Evolutionary conservation across 1,284 basidiomycete genomes (phyloP).

Genomic region (Fomes fomentarius): DNA sequence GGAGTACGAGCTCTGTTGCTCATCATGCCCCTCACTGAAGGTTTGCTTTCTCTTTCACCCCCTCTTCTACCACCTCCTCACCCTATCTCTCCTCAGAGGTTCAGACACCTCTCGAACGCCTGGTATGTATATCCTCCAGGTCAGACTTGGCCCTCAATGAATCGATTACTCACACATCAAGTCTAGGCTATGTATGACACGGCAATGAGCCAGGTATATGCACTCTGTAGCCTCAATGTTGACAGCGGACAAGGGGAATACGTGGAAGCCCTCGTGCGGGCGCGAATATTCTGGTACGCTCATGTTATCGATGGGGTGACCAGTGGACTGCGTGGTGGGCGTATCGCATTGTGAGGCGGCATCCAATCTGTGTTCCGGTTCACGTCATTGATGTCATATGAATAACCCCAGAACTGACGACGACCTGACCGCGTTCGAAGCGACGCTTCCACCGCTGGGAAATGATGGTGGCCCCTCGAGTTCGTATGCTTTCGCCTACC

Average conservation of each 20-base stretch:
- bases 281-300: constrained; percentile 86
- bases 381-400: constrained; percentile 15
- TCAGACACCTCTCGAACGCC: constrained; percentile 52
- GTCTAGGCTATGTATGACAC: constrained; percentile 65
- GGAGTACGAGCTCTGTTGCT: constrained; percentile 80
- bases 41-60: constrained; percentile 42
- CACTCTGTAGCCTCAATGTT: constrained; percentile 63
- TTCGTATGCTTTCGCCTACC: constrained; percentile 41
- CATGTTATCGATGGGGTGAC: constrained; percentile 82
- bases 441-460: constrained; percentile 53
- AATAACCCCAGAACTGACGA: constrained; percentile 63
- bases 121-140: constrained; percentile 39
- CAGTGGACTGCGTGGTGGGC: constrained; percentile 78
- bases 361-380: constrained; percentile 6
- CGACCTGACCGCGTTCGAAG: constrained; percentile 71
- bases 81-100: constrained; percentile 39
- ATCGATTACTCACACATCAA: constrained; percentile 10
- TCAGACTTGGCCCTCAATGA: neutral
- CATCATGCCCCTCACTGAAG: constrained; percentile 79
- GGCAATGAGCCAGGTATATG: constrained; percentile 67
- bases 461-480: constrained; percentile 33
- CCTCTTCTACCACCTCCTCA: constrained; percentile 7
- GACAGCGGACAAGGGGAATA: constrained; percentile 55
- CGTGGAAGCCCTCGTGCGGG: constrained; percentile 66
- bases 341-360: constrained; percentile 66